A percentile compares a stretch with the other conserved stretches of the same genome.
Evolutionary conservation across 2,329 filamentous ascomycete species (phyloP).

Genomic region (Aspergillus eucalypticola): DNA sequence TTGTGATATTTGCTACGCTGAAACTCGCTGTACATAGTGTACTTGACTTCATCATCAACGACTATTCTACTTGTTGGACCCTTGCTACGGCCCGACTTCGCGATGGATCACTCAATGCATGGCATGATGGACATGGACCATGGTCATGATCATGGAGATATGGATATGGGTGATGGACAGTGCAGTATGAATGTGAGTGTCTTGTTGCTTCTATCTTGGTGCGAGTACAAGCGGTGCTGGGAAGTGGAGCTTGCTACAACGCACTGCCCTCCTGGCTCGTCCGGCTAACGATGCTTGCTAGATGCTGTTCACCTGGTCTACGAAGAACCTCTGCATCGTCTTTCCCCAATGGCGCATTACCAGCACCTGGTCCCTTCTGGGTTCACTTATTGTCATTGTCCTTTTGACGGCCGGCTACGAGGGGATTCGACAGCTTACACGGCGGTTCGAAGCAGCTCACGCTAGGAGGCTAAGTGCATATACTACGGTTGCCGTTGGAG

Average conservation of each 20-base stretch:
- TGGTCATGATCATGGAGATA: slow-evolving; percentile 50
- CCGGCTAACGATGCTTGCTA: slow-evolving; percentile 40
- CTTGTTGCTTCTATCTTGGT: background rate
- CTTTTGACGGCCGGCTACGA: slow-evolving; percentile 91
- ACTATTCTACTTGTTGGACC: background rate
- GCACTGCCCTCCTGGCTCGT: background rate
- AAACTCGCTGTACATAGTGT: slow-evolving; percentile 1
- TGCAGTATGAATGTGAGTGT: slow-evolving; percentile 86
- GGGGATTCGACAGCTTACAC: slow-evolving; percentile 72
- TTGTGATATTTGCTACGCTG: slow-evolving; percentile 1
- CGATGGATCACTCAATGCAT: slow-evolving; percentile 43
- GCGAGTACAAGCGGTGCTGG: background rate
- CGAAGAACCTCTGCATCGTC: slow-evolving; percentile 90
- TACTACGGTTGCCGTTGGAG: slow-evolving; percentile 36
- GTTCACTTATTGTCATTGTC: slow-evolving; percentile 81
- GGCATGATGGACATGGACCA: slow-evolving; percentile 47
- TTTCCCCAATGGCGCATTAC: slow-evolving; percentile 89
- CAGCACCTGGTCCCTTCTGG: slow-evolving; percentile 69
- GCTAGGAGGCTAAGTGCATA: slow-evolving; percentile 52
- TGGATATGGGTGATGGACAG: slow-evolving; percentile 59
- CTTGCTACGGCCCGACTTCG: background rate
- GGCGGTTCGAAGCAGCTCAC: slow-evolving; percentile 68
- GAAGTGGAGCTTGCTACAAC: background rate
- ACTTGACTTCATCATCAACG: background rate
- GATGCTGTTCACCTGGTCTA: slow-evolving; percentile 99